These are phyloP conservation scores for Penicillium sclerotiorum DNA, from an alignment of 2,329 filamentous ascomycete genomes.

Conservation along the genomic window DNA sequence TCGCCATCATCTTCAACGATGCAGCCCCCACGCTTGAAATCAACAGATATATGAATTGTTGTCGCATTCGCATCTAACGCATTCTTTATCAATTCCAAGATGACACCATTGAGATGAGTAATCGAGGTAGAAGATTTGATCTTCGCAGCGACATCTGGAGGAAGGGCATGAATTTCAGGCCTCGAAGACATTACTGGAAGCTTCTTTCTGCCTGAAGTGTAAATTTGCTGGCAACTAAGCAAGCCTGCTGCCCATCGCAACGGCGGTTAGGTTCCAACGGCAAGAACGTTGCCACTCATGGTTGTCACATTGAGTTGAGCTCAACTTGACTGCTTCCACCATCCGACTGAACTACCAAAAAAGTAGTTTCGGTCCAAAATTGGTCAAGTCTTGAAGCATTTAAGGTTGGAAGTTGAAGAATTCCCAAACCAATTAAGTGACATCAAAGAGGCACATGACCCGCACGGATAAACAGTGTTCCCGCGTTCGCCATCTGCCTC, in stretches of 20 bases:
- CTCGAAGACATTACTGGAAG: constrained; percentile 28
- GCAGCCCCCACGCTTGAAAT: constrained; percentile 76
- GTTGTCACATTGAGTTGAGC: constrained; percentile 5
- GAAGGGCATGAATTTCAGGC: constrained; percentile 65
- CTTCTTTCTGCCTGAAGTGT: not conserved
- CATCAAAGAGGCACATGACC: constrained; percentile 28
- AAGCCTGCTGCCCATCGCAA: constrained; percentile 13
- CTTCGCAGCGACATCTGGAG: constrained; percentile 70
- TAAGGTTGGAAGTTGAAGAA: constrained; percentile 1
- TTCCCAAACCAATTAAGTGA: constrained; percentile 7
- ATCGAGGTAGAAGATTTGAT: constrained; percentile 85
- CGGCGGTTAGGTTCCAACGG: not conserved
- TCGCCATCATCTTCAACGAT: constrained; percentile 80
- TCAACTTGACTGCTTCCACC: not conserved
- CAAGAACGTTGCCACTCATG: constrained; percentile 10
- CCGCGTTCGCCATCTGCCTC: constrained; percentile 19
- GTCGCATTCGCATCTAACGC: constrained; percentile 77
- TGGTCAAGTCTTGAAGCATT: not conserved
- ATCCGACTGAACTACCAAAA: not conserved
- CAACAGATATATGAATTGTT: constrained; percentile 69
- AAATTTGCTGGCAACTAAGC: constrained; percentile 8
- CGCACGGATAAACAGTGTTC: constrained; percentile 26
- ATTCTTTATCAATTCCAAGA: constrained; percentile 76
- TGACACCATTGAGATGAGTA: constrained; percentile 70
- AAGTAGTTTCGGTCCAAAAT: not conserved